These are phyloP conservation scores for Colletotrichum sp. DNA, from an alignment of 2,329 filamentous ascomycete genomes.

Conservation along the genomic window DNA sequence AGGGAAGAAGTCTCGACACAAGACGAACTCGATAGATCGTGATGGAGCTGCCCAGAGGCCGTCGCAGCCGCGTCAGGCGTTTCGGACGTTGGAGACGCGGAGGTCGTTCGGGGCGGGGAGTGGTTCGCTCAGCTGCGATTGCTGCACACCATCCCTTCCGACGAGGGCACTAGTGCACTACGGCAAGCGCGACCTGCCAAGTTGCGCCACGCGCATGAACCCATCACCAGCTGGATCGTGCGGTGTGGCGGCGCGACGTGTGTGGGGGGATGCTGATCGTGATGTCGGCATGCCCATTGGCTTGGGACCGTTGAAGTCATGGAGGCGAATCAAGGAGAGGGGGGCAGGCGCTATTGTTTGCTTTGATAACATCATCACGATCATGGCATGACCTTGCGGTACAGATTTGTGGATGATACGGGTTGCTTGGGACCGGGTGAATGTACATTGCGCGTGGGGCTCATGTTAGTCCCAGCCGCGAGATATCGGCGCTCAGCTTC, in stretches of 20 bases:
- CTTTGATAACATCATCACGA: background rate
- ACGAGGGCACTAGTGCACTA: background rate
- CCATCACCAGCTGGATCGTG: background rate
- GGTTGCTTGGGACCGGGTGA: background rate
- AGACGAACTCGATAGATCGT: background rate
- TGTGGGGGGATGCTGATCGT: background rate
- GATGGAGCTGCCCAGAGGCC: background rate
- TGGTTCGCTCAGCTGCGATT: background rate
- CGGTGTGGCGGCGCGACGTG: background rate
- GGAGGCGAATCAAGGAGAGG: background rate
- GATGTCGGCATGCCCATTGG: background rate
- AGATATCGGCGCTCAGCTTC: conserved; percentile 63
- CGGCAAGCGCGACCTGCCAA: background rate
- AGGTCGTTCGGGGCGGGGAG: background rate
- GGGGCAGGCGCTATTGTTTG: background rate
- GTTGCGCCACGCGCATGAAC: background rate
- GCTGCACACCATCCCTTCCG: background rate
- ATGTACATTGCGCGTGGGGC: background rate
- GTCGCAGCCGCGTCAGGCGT: background rate
- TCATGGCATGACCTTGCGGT: background rate
- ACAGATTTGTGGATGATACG: background rate
- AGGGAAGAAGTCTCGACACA: background rate
- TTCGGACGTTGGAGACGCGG: background rate
- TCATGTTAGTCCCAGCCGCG: conserved; percentile 40
- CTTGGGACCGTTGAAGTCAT: background rate